A percentile compares a stretch with the other conserved stretches of the same genome.
These are phyloP conservation scores for Nakazawaea populi DNA, from an alignment of 805 yeast genomes.

Conservation along the genomic window DNA sequence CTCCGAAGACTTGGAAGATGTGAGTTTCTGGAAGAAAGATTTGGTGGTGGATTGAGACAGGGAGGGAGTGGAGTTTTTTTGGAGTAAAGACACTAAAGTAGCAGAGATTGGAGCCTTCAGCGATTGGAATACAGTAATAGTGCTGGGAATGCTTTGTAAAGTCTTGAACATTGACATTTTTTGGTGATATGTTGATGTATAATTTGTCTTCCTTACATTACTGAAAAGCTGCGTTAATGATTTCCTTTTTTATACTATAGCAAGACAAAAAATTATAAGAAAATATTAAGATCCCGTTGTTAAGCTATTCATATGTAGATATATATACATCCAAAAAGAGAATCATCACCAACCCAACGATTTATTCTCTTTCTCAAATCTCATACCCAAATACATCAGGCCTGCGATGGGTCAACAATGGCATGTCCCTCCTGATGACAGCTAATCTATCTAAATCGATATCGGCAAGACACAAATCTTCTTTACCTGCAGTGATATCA, in stretches of 20 bases:
- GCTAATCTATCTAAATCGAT: conserved; percentile 47
- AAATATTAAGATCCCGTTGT: no score
- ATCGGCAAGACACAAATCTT: conserved; percentile 54
- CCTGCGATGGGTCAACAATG: conserved; percentile 69
- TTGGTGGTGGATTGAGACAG: background rate
- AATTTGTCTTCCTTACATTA: no score
- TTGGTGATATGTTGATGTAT: background rate
- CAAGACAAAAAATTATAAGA: no score
- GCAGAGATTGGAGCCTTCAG: background rate
- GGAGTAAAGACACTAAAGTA: background rate
- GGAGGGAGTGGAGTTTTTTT: background rate
- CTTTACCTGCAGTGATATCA: conserved; percentile 30
- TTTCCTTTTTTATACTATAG: no score
- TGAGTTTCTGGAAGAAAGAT: conserved; percentile 1
- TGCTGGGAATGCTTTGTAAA: conserved; percentile 37
- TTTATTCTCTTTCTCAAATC: conserved; percentile 13
- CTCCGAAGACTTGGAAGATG: background rate
- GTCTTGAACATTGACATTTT: conserved; percentile 44
- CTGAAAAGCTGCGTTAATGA: no score
- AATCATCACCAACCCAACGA: no score
- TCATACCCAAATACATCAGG: conserved; percentile 49
- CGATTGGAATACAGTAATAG: conserved; percentile 34
- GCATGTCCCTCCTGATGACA: conserved; percentile 63
- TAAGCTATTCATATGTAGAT: background rate
- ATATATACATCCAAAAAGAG: no score